Conservation (phyloP, 352 stramenopile species). For the Pythium sukuiense region DNA sequence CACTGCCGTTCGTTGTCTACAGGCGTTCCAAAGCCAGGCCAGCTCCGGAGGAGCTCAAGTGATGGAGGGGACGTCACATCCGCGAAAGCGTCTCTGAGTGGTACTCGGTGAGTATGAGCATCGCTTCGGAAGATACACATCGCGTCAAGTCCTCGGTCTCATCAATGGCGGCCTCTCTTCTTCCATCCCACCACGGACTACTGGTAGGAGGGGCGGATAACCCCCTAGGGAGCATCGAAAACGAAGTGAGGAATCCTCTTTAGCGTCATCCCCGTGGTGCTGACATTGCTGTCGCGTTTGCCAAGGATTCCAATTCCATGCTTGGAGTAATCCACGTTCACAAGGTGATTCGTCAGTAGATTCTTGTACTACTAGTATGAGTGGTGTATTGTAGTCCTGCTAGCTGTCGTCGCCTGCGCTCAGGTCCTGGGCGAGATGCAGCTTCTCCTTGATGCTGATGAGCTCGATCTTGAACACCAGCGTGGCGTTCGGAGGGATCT, state of each 20-base stretch:
- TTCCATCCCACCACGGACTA: neutral
- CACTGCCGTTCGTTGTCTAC: neutral
- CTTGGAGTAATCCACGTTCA: neutral
- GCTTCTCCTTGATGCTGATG: constrained; percentile 79
- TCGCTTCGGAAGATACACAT: too few species aligned
- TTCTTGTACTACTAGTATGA: too few species aligned
- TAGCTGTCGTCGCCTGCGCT: constrained; percentile 15
- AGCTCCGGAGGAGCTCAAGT: neutral
- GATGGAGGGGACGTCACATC: neutral
- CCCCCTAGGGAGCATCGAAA: neutral
- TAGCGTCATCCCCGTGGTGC: neutral
- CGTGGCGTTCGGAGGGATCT: constrained; percentile 68
- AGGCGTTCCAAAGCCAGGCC: neutral
- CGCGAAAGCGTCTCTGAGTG: neutral
- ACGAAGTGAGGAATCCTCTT: neutral
- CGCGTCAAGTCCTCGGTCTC: too few species aligned
- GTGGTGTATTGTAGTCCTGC: neutral
- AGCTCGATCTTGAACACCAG: constrained; percentile 81
- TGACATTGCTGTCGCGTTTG: neutral
- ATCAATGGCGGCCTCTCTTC: too few species aligned
- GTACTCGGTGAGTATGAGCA: too few species aligned
- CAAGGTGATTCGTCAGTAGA: neutral
- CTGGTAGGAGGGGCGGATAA: neutral
- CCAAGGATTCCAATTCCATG: neutral
- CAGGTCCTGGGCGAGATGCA: constrained; percentile 34